Evolutionary conservation across 2,329 filamentous ascomycete genomes (phyloP).

Genomic region (Epichloe bromicola): DNA sequence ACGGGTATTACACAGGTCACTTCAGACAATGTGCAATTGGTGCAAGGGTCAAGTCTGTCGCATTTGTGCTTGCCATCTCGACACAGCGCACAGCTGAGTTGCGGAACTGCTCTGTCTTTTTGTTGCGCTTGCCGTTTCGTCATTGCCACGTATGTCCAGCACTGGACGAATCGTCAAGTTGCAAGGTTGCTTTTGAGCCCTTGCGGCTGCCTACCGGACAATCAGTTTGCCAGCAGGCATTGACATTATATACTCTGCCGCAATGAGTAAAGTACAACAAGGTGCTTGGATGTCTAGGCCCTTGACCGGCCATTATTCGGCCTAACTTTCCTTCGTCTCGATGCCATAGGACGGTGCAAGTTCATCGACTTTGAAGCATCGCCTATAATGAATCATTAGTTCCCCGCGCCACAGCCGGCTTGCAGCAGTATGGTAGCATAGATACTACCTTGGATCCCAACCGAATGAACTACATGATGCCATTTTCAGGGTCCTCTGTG

Average conservation of each 20-base stretch:
- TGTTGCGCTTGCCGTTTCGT: slow-evolving; percentile 1
- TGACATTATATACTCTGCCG: slow-evolving; percentile 1
- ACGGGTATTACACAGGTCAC: slow-evolving; percentile 8
- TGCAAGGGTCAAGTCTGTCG: slow-evolving; percentile 12
- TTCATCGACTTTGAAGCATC: neutral
- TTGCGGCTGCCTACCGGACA: neutral
- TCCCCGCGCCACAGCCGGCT: neutral
- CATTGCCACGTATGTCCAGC: slow-evolving; percentile 1
- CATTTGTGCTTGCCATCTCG: slow-evolving; percentile 12
- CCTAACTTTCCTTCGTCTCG: neutral
- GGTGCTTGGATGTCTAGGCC: neutral
- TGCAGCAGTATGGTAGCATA: neutral
- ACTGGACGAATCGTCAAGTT: neutral
- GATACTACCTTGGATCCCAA: neutral
- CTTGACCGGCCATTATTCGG: neutral
- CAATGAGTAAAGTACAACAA: neutral
- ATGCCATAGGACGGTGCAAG: neutral
- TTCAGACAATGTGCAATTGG: slow-evolving; percentile 9
- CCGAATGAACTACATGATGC: neutral
- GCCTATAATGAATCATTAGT: neutral
- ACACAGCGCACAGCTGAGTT: slow-evolving; percentile 9
- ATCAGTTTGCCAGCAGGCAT: neutral
- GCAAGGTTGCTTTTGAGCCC: neutral
- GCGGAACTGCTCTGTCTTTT: slow-evolving; percentile 4
- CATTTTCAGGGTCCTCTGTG: neutral